Evolutionary conservation across 169 alveolate genomes (phyloP), one percentile per base, ranked within the genome.

Genomic region (Plasmodium chabaudi): DNA sequence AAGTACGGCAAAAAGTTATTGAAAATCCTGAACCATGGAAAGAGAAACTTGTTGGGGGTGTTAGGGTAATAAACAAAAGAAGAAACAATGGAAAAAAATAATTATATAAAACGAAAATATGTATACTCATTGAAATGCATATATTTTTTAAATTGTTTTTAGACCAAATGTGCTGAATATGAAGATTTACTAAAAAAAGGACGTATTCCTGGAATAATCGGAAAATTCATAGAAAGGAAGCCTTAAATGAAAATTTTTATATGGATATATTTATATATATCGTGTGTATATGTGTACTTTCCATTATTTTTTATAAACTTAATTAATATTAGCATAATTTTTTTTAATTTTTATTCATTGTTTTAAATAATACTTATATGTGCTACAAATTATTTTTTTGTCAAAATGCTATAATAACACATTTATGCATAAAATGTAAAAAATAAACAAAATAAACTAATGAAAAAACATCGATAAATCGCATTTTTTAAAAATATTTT

Each of bases 141-240:
- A 19, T 49, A 39, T 10, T 59, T 39, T 21, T 27, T 13, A 34
- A 57, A n/a, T 15, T 56, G 10, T 69, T 47, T 39, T 39, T 75
- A 93, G 96, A 94, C 95, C 17, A 51, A 65, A 60, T 92, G 94
- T 65, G 93, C 87, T 46, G 96, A 94, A 93, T 95, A 84, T 92
- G 93, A 94, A 27, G 93, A 88, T 44, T 69, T 94, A 69, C 89
- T 94, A 55, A 88, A 91, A 23, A 64, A 77, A 55, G 96, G 96
- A 1, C 89, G 71, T 25, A 93, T 94, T 21, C 95, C 95, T 12
- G 96, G 95, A 9, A 74, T 84, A 34, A 67, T 93, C 25, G 95
- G 94, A 49, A 88, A 88, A 67, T 82, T 72, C 9, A 67, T 72
- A 21, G 91, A 68, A 46, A 86, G 91, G 23, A 84, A 84, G 68